Evolutionary conservation across 352 stramenopile species (phyloP), one percentile per base, ranked within the genome.

Genomic region (Achlya hypogyna): DNA sequence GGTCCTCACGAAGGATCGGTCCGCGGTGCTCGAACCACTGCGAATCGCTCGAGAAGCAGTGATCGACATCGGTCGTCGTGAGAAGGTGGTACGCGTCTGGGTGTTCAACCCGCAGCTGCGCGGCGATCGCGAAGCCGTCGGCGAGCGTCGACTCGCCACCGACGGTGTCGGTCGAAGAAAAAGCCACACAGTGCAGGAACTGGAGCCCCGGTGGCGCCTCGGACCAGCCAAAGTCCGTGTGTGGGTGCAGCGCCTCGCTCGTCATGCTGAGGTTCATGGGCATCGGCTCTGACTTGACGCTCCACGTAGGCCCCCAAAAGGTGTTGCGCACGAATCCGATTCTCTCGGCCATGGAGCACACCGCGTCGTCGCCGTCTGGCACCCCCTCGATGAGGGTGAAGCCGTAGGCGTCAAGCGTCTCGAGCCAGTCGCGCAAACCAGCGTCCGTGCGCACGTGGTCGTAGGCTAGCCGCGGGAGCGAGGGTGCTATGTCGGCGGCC

Each of bases 221-320:
- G 29, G 66, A 73, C 51, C 71, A 77, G 49, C 63, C 72, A 65
- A 77, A 63, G 32, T 77, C 72, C 22, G 71, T 77, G 65, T 77
- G 72, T 29, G 72, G 72, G 52, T 75, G 71, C 10, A 77, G 56
- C 31, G 34, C 49, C 27, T 69, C 68, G 23, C 70, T 66, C 29
- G 70, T 77, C 60, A 75, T 70, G 29, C 69, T 73, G 18, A 77
- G 51, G 27, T 71, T 75, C 29, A 71, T 86, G 22, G 84, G 77
- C 60, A 82, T 71, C 54, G 74, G 71, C 25, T 74, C 71, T 20
- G 69, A 73, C 54, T 86, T 71, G 34, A 96, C 87, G 63, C 88
- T 78, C 78, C 92, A 96, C 14, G 83, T 81, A 69, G 91, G 76
- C 20, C 86, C 87, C 70, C 93, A 96, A 22, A 96, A 76, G 29